Conservation (phyloP, 768 basidiomycete genomes). For the Naganishia vaughanmartiniae region DNA sequence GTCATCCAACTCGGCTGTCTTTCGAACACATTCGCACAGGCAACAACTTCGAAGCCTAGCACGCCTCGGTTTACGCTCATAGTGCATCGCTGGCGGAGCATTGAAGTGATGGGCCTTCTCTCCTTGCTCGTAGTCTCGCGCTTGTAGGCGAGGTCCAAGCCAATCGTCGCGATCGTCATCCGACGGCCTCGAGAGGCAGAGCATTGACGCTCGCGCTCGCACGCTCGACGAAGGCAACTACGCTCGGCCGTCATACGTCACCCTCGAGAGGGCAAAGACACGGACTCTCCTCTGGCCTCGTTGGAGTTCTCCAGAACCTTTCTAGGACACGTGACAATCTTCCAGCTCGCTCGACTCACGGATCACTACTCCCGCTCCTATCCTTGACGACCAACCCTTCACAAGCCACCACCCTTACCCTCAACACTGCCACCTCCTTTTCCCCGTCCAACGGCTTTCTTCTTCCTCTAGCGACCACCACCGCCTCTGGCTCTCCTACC, state of each 20-base stretch:
- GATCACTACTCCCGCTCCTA: conserved; percentile 44
- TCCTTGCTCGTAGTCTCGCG: no score
- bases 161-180: no score
- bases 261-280: neutral
- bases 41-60: no score
- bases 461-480: neutral
- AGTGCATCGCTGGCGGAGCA: no score
- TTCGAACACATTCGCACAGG: no score
- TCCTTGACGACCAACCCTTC: conserved; percentile 49
- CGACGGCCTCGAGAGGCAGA: no score
- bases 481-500: neutral
- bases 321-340: neutral
- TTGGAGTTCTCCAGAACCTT: neutral
- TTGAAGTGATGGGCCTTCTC: no score
- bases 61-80: no score
- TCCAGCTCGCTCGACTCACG: conserved; percentile 41
- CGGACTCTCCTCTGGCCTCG: neutral
- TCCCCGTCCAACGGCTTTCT: conserved; percentile 48
- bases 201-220: neutral
- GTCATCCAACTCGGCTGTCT: no score
- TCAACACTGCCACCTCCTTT: conserved; percentile 42
- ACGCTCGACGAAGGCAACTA: neutral
- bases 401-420: conserved; percentile 48
- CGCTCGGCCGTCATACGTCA: neutral
- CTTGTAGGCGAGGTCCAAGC: no score